These are phyloP conservation scores for Sinapis alba DNA, from an alignment of 441 rosid genomes.

Conservation along the genomic window DNA sequence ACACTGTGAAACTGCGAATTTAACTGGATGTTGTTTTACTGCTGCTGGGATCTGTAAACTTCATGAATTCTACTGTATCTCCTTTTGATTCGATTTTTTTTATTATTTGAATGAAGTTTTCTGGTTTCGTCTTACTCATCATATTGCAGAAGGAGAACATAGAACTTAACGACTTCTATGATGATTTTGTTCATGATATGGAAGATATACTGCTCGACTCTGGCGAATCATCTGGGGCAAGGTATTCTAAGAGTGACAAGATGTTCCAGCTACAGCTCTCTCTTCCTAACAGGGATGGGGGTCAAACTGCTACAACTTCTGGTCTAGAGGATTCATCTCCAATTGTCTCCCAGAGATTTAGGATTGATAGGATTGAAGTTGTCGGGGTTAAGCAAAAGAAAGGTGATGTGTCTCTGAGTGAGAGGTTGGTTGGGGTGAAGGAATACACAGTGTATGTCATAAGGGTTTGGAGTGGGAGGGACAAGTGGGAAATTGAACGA, in stretches of 20 bases:
- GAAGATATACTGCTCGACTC: slow-evolving; percentile 92
- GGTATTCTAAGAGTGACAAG: slow-evolving; percentile 56
- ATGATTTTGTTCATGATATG: slow-evolving; percentile 96
- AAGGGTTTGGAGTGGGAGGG: slow-evolving; percentile 76
- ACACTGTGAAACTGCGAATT: too few species aligned
- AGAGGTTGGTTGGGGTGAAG: slow-evolving; percentile 95
- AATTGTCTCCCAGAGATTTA: slow-evolving; percentile 41
- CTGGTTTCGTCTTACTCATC: slow-evolving; percentile 38
- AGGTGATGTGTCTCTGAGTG: slow-evolving; percentile 91
- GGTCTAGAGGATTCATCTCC: slow-evolving; percentile 52
- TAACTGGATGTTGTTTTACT: background rate
- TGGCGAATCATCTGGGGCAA: slow-evolving; percentile 69
- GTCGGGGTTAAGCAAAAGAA: slow-evolving; percentile 91
- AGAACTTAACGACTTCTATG: slow-evolving; percentile 64
- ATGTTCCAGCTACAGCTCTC: slow-evolving; percentile 55
- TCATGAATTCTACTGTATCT: background rate
- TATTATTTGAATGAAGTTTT: slow-evolving; percentile 29
- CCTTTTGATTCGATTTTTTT: slow-evolving; percentile 17
- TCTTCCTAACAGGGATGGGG: slow-evolving; percentile 70
- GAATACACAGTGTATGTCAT: slow-evolving; percentile 85
- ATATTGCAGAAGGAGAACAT: slow-evolving; percentile 67
- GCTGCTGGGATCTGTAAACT: background rate
- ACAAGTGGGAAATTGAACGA: slow-evolving; percentile 92
- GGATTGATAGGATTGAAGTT: slow-evolving; percentile 83
- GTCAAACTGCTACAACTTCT: slow-evolving; percentile 82